Evolutionary conservation across 805 yeast species (phyloP), one percentile per base, ranked within the genome.

Genomic region (Lachancea lanzarotensis): DNA sequence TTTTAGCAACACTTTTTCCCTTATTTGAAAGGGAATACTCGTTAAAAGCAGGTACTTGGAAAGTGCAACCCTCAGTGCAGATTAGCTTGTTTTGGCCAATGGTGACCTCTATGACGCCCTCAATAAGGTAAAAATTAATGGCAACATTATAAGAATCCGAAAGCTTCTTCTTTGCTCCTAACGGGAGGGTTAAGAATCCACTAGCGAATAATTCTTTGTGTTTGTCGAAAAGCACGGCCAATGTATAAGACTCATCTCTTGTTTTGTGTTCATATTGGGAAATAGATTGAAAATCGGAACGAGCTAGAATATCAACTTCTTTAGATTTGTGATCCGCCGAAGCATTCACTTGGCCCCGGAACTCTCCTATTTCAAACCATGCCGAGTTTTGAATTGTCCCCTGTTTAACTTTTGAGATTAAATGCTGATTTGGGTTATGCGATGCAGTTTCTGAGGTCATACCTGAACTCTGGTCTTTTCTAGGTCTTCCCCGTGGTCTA

Each of bases 31-130:
- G 73, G 15, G 83, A 77, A 62, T 86, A 88, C 35, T 74, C 72
- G 57, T 84, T 85, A 4, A 82, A 83, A 67, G 83, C 76, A 1
- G 96, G 96, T 5, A 90, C 73, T 55, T 84, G 85, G 55, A 89
- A 82, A 3, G 91, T 76, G 43, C 95, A 83, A 1, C 95, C 95
- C 45, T 73, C 68, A 0, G 76, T 72, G 6, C 81, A 83, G 3
- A 79, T 65, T 59, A 89, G 85, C 18, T 68, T 71, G 17, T 71
- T 72, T 5, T 76, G 77, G 16, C 78, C 74, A 3, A 89, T 51
- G 1, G 79, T 75, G 2, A 85, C 90, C 54, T 85, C 86, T 8
- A 86, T 59, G 2, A 74, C 53, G 0, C 97, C 97, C 33, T 72
- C 68, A 3, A 84, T 73, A 35, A 89, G 88, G 58, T 80, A 84